phyloP scores from a whole-genome alignment of 139 green algal genomes.

The Ettlia oleoabundans region DNA sequence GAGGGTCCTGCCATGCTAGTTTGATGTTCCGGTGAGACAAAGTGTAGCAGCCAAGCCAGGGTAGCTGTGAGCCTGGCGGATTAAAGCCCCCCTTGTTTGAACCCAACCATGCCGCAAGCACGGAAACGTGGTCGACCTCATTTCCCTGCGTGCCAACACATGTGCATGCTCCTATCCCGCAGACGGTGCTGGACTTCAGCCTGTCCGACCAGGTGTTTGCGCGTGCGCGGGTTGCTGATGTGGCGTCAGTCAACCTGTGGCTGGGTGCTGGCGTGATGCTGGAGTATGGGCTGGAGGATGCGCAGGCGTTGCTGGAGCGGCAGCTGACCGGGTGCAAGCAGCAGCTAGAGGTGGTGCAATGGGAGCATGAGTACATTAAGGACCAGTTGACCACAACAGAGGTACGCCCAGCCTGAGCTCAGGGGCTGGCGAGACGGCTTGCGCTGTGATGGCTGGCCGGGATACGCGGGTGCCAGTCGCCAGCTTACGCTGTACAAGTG shows the following conservation, averaged over 20 bases:
- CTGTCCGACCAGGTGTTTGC: slow-evolving; percentile 73
- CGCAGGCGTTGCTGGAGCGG: slow-evolving; percentile 54
- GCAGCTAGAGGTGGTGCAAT: slow-evolving; percentile 50
- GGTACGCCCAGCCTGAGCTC: no score
- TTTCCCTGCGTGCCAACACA: background rate
- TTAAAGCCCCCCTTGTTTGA: no score
- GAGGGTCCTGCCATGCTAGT: background rate
- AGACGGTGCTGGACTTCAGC: slow-evolving; percentile 66
- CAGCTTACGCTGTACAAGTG: no score
- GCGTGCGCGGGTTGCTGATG: slow-evolving; percentile 57
- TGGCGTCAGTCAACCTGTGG: slow-evolving; percentile 73
- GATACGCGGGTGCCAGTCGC: no score
- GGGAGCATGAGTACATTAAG: slow-evolving; percentile 64
- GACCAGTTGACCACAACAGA: slow-evolving; percentile 78
- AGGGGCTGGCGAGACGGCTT: background rate
- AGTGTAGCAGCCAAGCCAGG: background rate
- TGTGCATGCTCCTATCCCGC: background rate
- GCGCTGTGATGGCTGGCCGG: no score
- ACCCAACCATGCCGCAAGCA: no score
- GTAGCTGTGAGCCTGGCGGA: background rate
- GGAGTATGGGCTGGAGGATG: slow-evolving; percentile 79
- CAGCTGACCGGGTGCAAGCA: slow-evolving; percentile 56
- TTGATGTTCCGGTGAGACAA: no score
- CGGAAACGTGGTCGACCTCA: no score
- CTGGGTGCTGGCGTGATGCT: slow-evolving; percentile 87